A percentile compares a stretch with the other conserved stretches of the same genome.
Conservation (phyloP, 495 filamentous ascomycete species). For the Parmelia sp. region DNA sequence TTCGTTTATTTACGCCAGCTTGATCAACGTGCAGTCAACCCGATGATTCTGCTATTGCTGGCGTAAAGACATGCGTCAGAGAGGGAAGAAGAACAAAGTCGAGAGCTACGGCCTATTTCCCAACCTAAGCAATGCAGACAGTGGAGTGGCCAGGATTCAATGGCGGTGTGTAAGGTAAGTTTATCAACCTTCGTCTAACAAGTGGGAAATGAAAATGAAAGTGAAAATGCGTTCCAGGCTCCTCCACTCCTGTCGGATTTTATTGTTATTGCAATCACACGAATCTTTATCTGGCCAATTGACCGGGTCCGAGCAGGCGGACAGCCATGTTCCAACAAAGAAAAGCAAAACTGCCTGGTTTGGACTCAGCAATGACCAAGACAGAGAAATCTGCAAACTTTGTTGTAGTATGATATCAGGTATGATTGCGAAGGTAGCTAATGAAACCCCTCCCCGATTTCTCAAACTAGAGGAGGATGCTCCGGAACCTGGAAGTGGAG, state of each 20-base stretch:
- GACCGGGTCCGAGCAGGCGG: neutral
- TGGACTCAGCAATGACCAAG: slow-evolving; percentile 25
- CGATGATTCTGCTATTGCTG: neutral
- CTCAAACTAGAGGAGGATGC: slow-evolving; percentile 29
- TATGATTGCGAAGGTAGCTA: slow-evolving; percentile 7
- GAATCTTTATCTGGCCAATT: neutral
- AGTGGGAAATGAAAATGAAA: too few species aligned
- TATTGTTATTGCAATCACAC: too few species aligned
- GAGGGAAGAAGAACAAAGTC: neutral
- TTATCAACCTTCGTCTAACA: too few species aligned
- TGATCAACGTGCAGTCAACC: neutral
- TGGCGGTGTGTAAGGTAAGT: too few species aligned
- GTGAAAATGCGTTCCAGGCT: too few species aligned
- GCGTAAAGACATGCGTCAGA: neutral
- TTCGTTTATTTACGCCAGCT: neutral
- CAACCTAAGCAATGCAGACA: too few species aligned
- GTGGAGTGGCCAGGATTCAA: too few species aligned
- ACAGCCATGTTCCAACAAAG: neutral
- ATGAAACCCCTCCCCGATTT: neutral
- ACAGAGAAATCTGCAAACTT: slow-evolving; percentile 22
- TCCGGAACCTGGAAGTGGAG: slow-evolving; percentile 34
- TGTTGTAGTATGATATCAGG: neutral
- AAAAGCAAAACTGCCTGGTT: neutral
- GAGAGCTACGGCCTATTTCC: neutral
- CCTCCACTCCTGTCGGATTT: too few species aligned